Conservation (phyloP, 139 green algal species). For the Trebouxia sp. region DNA sequence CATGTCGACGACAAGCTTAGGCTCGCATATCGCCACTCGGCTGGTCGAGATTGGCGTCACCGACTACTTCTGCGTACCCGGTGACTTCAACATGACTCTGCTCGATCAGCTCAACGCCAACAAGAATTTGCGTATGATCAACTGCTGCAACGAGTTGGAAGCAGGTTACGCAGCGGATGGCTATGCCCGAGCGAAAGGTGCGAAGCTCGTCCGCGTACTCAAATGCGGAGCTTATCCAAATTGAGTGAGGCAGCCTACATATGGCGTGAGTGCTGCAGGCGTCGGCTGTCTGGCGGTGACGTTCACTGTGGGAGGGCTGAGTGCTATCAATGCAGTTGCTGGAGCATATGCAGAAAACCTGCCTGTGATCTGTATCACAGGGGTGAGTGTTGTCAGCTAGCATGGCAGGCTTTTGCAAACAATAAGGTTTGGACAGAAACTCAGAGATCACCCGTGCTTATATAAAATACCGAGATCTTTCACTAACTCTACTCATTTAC, state of each 20-base stretch:
- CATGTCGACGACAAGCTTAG: neutral
- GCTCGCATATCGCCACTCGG: conserved; percentile 2
- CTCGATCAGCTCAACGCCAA: conserved; percentile 16
- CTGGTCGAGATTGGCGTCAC: conserved; percentile 17
- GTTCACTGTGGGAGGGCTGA: conserved; percentile 71
- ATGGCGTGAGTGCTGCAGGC: neutral
- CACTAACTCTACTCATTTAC: too few species aligned
- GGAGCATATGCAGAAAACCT: conserved; percentile 73
- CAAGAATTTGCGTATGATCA: conserved; percentile 38
- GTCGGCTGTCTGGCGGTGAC: conserved; percentile 71
- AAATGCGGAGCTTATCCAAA: too few species aligned
- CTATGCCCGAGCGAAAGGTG: conserved; percentile 66
- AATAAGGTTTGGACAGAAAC: too few species aligned
- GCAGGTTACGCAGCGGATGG: conserved; percentile 81
- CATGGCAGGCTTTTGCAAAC: too few species aligned
- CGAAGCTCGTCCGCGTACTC: too few species aligned
- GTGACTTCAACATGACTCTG: conserved; percentile 28
- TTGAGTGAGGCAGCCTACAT: neutral
- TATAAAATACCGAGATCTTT: too few species aligned
- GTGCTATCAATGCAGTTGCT: conserved; percentile 62
- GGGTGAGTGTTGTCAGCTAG: neutral
- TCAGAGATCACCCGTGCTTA: too few species aligned
- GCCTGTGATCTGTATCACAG: conserved; percentile 64
- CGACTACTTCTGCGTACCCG: conserved; percentile 20
- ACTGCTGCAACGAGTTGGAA: conserved; percentile 85